phyloP scores from a whole-genome alignment of 164 flowering plant species.

The Euptelea pleiosperma region DNA sequence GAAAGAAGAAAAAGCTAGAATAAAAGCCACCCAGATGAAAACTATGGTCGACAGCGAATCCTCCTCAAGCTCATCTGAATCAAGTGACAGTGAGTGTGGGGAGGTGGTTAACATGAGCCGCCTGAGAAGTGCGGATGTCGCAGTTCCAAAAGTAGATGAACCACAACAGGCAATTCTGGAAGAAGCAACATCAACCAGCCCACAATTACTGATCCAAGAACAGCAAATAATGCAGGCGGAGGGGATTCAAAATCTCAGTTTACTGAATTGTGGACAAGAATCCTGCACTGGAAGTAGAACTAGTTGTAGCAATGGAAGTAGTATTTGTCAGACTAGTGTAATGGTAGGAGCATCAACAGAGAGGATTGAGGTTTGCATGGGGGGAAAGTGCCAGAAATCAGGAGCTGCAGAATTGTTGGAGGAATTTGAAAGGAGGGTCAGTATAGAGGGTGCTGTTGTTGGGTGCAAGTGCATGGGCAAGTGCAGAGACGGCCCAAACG shows the following conservation, averaged over 20 bases:
- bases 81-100: slow-evolving; percentile 53
- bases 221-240: background rate
- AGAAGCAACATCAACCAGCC: slow-evolving; percentile 8
- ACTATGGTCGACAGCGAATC: slow-evolving; percentile 20
- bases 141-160: slow-evolving; percentile 1
- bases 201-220: background rate
- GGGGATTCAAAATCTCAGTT: background rate
- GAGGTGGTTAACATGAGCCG: slow-evolving; percentile 44
- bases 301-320: background rate
- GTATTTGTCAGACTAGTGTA: background rate
- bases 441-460: slow-evolving; percentile 50
- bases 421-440: slow-evolving; percentile 48
- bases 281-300: slow-evolving; percentile 1
- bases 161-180: background rate
- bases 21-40: slow-evolving; percentile 22
- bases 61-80: slow-evolving; percentile 43
- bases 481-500: slow-evolving; percentile 76
- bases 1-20: slow-evolving; percentile 41
- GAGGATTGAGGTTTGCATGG: slow-evolving; percentile 87
- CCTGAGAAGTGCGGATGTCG: slow-evolving; percentile 19
- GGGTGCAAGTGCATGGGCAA: slow-evolving; percentile 97
- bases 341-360: slow-evolving; percentile 6
- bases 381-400: slow-evolving; percentile 75
- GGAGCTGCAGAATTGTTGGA: slow-evolving; percentile 57
- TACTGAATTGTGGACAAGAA: slow-evolving; percentile 3